Base-by-base conservation (phyloP, 2,329 filamentous ascomycete species). In the Ophiostoma quercus region DNA sequence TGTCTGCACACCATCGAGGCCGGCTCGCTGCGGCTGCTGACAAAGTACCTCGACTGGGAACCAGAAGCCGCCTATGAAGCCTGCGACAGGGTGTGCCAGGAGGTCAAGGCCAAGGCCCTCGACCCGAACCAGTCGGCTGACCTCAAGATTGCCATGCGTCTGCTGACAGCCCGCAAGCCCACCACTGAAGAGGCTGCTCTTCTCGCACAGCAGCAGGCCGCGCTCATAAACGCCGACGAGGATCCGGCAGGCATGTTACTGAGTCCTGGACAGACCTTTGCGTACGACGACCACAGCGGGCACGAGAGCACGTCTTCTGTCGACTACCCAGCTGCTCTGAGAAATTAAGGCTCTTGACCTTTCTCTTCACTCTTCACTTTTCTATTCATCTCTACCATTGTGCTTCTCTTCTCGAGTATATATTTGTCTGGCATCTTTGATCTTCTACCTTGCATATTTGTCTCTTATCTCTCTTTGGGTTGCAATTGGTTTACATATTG, bases 41-140 rank as follows among this genome's bases (percentile, higher is more conserved):
- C 84, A 1, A 82, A 80, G 72, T 78, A 84, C 66, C 81, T 85
- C 78, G 82, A 79, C 8, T 87, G 84, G 84, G 80, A 83, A 29
- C 77, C 82, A 0, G 80, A 84, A 0, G 77, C 81, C 43, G 84
- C 84, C 70, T 81, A 82, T 66, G 76, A 77, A 37, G 78, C 80
- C 32, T 85, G 84, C 74, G 81, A 83, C 69, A 74, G 78, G 67
- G 80, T 83, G 5, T 82, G 82, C 2, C 76, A 80, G 70, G 84
- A 86, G 72, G 77, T 86, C 74, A 83, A 82, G 71, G 74, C 77
- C 22, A 76, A 85, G 32, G 83, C 84, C 39, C 82, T 82, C 67
- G 80, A 84, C 68, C 78, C 82, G 0, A 77, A 12, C 8, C 39
- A 43, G 14, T 16, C 69, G 5, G 80, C 80, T 68, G 77, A 78